These are phyloP conservation scores for Starmerella khaoyaiensis DNA, from an alignment of 805 yeast species.

Conservation along the genomic window DNA sequence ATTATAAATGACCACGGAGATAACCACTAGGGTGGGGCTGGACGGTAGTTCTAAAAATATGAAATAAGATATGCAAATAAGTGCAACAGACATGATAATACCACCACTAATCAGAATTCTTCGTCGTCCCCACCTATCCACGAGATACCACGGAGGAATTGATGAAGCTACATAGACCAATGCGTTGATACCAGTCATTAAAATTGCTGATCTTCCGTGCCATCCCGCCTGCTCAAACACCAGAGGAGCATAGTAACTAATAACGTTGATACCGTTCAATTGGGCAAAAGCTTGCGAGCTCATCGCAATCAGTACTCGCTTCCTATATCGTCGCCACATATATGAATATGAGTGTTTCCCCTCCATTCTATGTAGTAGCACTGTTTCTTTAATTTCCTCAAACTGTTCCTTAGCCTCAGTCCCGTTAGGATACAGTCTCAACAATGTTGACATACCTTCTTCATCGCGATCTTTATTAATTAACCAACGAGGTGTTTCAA, in stretches of 20 bases:
- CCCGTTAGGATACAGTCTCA: conserved; percentile 53
- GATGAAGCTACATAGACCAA: conserved; percentile 52
- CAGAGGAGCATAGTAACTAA: conserved; percentile 84
- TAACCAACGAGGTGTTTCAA: conserved; percentile 86
- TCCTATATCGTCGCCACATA: conserved; percentile 63
- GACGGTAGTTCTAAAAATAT: conserved; percentile 37
- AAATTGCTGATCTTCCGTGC: conserved; percentile 73
- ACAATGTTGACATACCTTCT: conserved; percentile 76
- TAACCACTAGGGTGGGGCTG: conserved; percentile 62
- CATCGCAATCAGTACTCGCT: conserved; percentile 75
- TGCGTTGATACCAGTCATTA: conserved; percentile 78
- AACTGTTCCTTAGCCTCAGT: conserved; percentile 61
- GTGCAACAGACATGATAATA: conserved; percentile 59
- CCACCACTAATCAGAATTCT: conserved; percentile 75
- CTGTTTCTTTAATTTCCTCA: conserved; percentile 69
- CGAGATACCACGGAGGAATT: conserved; percentile 80
- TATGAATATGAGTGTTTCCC: conserved; percentile 65
- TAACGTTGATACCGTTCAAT: conserved; percentile 83
- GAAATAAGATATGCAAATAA: conserved; percentile 51
- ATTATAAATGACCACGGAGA: conserved; percentile 64
- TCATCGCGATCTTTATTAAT: conserved; percentile 62
- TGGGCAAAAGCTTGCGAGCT: conserved; percentile 88
- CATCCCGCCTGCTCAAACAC: conserved; percentile 94
- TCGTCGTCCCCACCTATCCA: conserved; percentile 84
- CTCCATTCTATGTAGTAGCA: conserved; percentile 61